Conservation (phyloP, 257 asterid genomes). For the Solanum neorickii region DNA sequence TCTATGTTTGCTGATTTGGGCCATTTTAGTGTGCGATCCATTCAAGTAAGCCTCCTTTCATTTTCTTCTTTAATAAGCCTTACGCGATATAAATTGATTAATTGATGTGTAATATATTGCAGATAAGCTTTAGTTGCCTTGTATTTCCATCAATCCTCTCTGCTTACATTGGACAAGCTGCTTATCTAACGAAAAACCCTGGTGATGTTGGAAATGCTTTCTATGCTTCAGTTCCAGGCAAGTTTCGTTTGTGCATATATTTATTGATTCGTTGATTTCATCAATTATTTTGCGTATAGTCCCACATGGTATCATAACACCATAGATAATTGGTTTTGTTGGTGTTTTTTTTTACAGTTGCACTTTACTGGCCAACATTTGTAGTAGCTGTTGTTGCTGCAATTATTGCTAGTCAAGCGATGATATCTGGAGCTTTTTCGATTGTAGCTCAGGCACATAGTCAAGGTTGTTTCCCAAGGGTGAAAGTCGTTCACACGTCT, state of each 20-base stretch:
- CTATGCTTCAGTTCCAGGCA: slow-evolving; percentile 47
- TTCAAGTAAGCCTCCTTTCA: slow-evolving; percentile 32
- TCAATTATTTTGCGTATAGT: neutral
- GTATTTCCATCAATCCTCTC: slow-evolving; percentile 41
- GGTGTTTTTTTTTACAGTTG: slow-evolving; percentile 11
- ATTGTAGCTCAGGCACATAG: slow-evolving; percentile 53
- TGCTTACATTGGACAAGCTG: slow-evolving; percentile 65
- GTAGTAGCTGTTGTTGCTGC: slow-evolving; percentile 66
- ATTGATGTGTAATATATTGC: neutral
- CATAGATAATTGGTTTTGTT: neutral
- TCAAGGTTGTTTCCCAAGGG: slow-evolving; percentile 58
- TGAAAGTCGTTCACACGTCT: slow-evolving; percentile 64
- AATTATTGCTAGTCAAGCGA: slow-evolving; percentile 64
- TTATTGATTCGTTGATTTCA: neutral
- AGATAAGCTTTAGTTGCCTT: slow-evolving; percentile 47
- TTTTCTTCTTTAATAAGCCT: neutral
- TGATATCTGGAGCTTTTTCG: slow-evolving; percentile 59
- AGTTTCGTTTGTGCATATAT: neutral
- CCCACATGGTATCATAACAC: neutral
- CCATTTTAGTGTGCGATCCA: slow-evolving; percentile 42
- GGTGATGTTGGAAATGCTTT: slow-evolving; percentile 23
- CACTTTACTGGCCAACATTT: slow-evolving; percentile 65
- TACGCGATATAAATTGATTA: neutral
- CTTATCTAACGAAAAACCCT: slow-evolving; percentile 44
- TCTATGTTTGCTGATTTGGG: slow-evolving; percentile 83